A percentile compares a stretch with the other conserved stretches of the same genome.
Evolutionary conservation across 441 rosid genomes (phyloP).

Genomic region (Metrosideros polymorpha): DNA sequence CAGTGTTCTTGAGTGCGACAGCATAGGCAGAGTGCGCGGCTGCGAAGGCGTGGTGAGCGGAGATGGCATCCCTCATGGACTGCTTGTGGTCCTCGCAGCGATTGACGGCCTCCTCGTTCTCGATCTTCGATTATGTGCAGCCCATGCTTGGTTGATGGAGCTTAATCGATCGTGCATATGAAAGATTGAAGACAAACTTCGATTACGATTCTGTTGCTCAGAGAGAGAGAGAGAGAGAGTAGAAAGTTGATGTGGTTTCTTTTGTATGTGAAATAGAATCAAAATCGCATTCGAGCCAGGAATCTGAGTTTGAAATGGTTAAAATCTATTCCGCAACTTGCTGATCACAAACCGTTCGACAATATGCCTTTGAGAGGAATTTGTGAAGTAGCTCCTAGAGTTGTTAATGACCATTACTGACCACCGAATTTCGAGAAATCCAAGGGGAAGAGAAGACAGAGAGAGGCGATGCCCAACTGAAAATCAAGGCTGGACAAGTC

Average conservation of each 20-base stretch:
- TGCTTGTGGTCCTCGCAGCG: constrained; percentile 71
- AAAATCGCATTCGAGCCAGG: too few relatives aligned
- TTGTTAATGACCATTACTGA: fast-evolving
- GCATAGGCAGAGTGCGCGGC: constrained; percentile 78
- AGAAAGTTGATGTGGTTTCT: too few relatives aligned
- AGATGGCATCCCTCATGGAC: constrained; percentile 62
- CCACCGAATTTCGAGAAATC: neutral
- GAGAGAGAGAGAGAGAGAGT: too few relatives aligned
- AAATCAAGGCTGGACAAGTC: neutral
- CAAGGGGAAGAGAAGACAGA: neutral
- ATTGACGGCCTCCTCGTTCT: constrained; percentile 77
- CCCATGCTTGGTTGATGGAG: constrained; percentile 35
- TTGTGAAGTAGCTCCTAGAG: too few relatives aligned
- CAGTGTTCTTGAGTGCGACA: constrained; percentile 70
- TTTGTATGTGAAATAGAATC: too few relatives aligned
- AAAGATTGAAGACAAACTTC: too few relatives aligned
- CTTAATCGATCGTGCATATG: neutral
- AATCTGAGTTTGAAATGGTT: too few relatives aligned
- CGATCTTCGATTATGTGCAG: constrained; percentile 82
- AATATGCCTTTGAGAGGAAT: too few relatives aligned
- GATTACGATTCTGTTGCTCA: too few relatives aligned
- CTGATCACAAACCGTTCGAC: too few relatives aligned
- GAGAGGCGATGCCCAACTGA: neutral
- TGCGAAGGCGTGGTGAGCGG: constrained; percentile 75
- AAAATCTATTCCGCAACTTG: too few relatives aligned